These are phyloP conservation scores for Herpetomonas tarakana DNA, from an alignment of 208 protist genomes.

Conservation along the genomic window DNA sequence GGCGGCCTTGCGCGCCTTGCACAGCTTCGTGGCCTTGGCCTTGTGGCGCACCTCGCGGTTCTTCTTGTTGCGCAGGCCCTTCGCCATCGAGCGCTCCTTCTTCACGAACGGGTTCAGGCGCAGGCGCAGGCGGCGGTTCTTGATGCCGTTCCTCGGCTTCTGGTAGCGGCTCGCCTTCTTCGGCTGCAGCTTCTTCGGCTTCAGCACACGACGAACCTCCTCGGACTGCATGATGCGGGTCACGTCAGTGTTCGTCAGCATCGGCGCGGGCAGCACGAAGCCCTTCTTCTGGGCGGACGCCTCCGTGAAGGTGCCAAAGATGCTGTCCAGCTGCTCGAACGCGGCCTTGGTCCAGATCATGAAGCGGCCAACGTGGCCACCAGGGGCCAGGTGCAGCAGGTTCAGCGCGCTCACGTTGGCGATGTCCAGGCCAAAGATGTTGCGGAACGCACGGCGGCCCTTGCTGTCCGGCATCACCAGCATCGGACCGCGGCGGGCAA, in stretches of 20 bases:
- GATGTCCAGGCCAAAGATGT: constrained; percentile 97
- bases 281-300: constrained; percentile 88
- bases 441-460: constrained; percentile 93
- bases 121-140: constrained; percentile 76
- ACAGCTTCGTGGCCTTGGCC: constrained; percentile 26
- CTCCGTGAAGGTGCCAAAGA: constrained; percentile 94
- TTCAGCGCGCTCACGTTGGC: constrained; percentile 94
- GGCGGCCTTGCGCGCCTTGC: constrained; percentile 56
- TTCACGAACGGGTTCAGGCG: constrained; percentile 77
- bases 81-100: constrained; percentile 48
- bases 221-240: constrained; percentile 82
- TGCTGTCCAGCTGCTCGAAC: constrained; percentile 96
- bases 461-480: constrained; percentile 94
- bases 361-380: constrained; percentile 99
- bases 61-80: constrained; percentile 43
- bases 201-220: constrained; percentile 74
- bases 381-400: constrained; percentile 98
- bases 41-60: constrained; percentile 52
- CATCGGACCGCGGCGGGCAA: constrained; percentile 94
- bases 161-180: constrained; percentile 51
- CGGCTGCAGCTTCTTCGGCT: constrained; percentile 69
- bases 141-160: constrained; percentile 62
- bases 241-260: constrained; percentile 75
- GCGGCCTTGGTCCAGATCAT: constrained; percentile 99
- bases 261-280: constrained; percentile 63